Base-by-base conservation (phyloP, 1,284 basidiomycete species). In the Ustilago bromivora region DNA sequence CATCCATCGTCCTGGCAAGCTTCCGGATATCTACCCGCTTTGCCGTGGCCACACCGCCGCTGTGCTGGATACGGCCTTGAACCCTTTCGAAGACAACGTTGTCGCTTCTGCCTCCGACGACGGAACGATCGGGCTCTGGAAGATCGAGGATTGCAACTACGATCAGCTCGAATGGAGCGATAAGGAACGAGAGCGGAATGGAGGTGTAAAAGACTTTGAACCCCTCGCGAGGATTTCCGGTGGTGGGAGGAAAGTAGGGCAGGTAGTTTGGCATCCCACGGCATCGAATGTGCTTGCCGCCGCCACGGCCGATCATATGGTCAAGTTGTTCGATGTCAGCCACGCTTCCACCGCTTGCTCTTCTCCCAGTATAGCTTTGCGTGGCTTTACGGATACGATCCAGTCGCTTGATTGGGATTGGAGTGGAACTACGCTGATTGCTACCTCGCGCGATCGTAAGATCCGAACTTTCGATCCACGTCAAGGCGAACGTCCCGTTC, bases 21-120 rank as follows among this genome's bases (percentile, higher is more conserved):
- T 98, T 36, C 96, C 95, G 3, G 96, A 99, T 85, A 90, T 93
- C 80, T 91, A 98, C 61, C 96, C 96, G 0, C 90, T 99, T 56
- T 95, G 94, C 31, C 92, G 96, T 66, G 93, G 92, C 36, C 90
- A 90, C 84, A 92, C 92, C 8, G 93, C 91, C 0, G 88, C 92
- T 40, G 93, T 95, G n/a, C 92, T 98, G 58, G 96, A 98, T 87
- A 98, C 96, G 0, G 94, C 94, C 81, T 99, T 95, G 94, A 95
- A 93, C 0, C 96, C 96, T 1, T 95, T 97, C 86, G 92, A 96
- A 85, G 96, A 98, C 87, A 89, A 90, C 17, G 89, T 97, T 82
- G 92, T 98, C 75, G 95, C 93, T 3, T 96, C 94, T 1, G 93
- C 90, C 15, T 94, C 92, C 63, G 96, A 98, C 87, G 97, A 99